Evolutionary conservation across 768 basidiomycete species (phyloP), one percentile per base, ranked within the genome.

Genomic region (Royoungia palumana): DNA sequence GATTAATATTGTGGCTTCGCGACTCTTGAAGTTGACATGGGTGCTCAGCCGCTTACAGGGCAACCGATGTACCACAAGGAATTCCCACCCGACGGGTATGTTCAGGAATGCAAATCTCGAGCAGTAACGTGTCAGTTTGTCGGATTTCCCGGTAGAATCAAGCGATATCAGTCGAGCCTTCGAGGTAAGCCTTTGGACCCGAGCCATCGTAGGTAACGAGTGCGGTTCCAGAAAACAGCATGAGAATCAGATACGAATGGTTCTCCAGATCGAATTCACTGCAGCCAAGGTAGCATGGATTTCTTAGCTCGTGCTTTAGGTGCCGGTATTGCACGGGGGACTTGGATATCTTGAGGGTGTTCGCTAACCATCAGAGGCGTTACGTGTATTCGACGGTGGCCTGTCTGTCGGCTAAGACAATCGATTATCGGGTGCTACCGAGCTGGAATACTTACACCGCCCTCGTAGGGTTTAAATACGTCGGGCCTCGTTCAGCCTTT

Each of bases 391-490:
- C 2, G 28, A 9, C 32, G 16, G 4, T 32, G 13, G 30, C 30
- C 32, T 16, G 32, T 32, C 32, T 14, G 32, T 32, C 32, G 32
- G 32, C 14, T 32, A 32, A 32, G 32, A 22, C 49, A 42, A 30
- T 30, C 30, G 32, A 32, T 32, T 32, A 46, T 43, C 56, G 56
- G 61, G 20, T 53, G 44, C 56, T 54, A 61, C 61, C 61, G 62
- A 49, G 48, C 34, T 4, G 28, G 30, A 49, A 42, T 44, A 35
- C 25, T 27, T 2, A 5, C 50, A 37, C 51, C 25, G 17, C 41
- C 36, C 24, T 24, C 21, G 25, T 20, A 41, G 24, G 28, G 34
- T 40, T 50, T 54, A 62, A 60, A 53, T 53, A 53, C 51, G 25
- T 12, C 12, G 14, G 16, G 14, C 2, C n/a, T 20, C 47, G 20